Percentiles rank a stretch among this genome's conserved stretches.
These are phyloP conservation scores for Plasmodium berghei DNA, from an alignment of 169 alveolate species.

Conservation along the genomic window DNA sequence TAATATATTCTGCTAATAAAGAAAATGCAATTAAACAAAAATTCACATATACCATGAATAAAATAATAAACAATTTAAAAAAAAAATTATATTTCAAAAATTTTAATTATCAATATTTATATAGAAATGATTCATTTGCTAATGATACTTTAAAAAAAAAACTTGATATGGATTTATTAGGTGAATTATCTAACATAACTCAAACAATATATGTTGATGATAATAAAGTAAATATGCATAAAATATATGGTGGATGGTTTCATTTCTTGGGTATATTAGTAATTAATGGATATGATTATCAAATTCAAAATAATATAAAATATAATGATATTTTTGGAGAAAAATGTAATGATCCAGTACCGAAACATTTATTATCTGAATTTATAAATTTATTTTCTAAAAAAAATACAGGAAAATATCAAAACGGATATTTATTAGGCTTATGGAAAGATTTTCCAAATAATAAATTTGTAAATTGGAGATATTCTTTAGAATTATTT, in stretches of 20 bases:
- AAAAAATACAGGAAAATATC: constrained; percentile 19
- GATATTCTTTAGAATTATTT: constrained; percentile 56
- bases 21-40: constrained; percentile 35
- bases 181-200: constrained; percentile 43
- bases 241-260: constrained; percentile 72
- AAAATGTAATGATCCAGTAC: constrained; percentile 9
- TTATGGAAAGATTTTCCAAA: constrained; percentile 71
- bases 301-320: background rate
- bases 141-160: constrained; percentile 11
- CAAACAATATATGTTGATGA: constrained; percentile 32
- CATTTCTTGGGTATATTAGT: constrained; percentile 59
- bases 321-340: background rate
- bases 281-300: constrained; percentile 29
- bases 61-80: constrained; percentile 27
- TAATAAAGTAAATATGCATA: constrained; percentile 47
- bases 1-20: constrained; percentile 50
- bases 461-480: constrained; percentile 21
- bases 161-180: constrained; percentile 42
- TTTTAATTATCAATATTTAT: constrained; percentile 53
- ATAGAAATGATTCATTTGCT: constrained; percentile 39
- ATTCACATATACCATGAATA: constrained; percentile 30
- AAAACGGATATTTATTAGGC: constrained; percentile 44
- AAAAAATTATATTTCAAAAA: constrained; percentile 46
- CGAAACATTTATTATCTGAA: background rate
- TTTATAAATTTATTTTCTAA: constrained; percentile 18